Conservation (phyloP, 1,139 yeast genomes). For the Diutina rugosa region DNA sequence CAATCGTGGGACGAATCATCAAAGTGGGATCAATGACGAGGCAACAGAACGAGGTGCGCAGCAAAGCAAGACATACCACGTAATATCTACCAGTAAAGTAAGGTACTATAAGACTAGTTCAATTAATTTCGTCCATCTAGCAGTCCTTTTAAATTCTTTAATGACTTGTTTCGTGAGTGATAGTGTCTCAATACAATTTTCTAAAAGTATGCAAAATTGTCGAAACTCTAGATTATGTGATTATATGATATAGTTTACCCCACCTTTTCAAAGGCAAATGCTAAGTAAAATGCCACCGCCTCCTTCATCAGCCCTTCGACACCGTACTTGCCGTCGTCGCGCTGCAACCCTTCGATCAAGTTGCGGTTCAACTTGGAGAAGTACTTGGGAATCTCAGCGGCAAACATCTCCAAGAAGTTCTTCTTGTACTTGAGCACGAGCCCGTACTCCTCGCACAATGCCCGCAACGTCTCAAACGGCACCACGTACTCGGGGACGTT, state of each 20-base stretch:
- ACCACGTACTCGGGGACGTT: constrained; percentile 97
- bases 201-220: no score
- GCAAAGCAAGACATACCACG: no score
- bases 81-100: no score
- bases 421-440: constrained; percentile 59
- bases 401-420: constrained; percentile 75
- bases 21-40: no score
- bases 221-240: no score
- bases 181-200: no score
- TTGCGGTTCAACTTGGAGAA: constrained; percentile 47
- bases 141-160: no score
- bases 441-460: constrained; percentile 75
- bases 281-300: constrained; percentile 71
- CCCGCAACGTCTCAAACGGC: constrained; percentile 79
- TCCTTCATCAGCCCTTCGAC: constrained; percentile 87
- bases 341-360: constrained; percentile 54
- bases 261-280: constrained; percentile 62
- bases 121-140: no score
- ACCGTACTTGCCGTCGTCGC: constrained; percentile 72
- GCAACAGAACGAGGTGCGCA: no score
- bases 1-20: no score
- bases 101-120: no score
- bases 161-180: no score
- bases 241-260: constrained; percentile 2
- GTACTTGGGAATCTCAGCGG: constrained; percentile 62